phyloP scores from a whole-genome alignment of 164 flowering plant genomes.

The Protea cynaroides region DNA sequence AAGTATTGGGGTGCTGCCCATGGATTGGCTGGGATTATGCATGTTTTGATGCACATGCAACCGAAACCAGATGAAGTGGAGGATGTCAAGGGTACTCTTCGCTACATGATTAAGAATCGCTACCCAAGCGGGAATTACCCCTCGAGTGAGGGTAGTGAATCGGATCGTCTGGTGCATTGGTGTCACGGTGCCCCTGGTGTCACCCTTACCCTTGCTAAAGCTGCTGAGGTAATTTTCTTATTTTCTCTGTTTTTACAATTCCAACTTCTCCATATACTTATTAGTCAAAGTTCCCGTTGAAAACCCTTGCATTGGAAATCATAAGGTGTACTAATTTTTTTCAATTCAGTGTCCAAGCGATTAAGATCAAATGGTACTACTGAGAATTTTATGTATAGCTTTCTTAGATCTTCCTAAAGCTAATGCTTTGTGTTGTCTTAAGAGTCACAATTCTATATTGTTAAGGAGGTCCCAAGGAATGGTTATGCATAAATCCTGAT shows the following conservation, averaged over 20 bases:
- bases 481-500: too few relatives aligned
- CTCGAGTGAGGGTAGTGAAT: constrained; percentile 47
- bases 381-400: too few relatives aligned
- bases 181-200: constrained; percentile 89
- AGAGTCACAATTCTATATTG: too few relatives aligned
- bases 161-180: constrained; percentile 81
- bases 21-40: constrained; percentile 81
- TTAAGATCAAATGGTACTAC: too few relatives aligned
- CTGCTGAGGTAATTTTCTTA: constrained; percentile 53
- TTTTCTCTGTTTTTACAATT: background rate
- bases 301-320: too few relatives aligned
- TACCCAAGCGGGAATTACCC: constrained; percentile 80
- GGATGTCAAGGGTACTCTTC: constrained; percentile 58
- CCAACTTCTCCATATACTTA: too few relatives aligned
- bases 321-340: too few relatives aligned
- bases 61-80: constrained; percentile 58
- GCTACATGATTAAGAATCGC: constrained; percentile 61
- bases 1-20: constrained; percentile 79
- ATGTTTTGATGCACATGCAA: constrained; percentile 66
- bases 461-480: too few relatives aligned
- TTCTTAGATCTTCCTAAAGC: too few relatives aligned
- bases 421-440: too few relatives aligned
- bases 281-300: too few relatives aligned
- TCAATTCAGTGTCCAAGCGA: too few relatives aligned
- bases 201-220: constrained; percentile 70